These are phyloP conservation scores for Melampsora larici-populina DNA, from an alignment of 1,284 basidiomycete genomes.

Conservation along the genomic window DNA sequence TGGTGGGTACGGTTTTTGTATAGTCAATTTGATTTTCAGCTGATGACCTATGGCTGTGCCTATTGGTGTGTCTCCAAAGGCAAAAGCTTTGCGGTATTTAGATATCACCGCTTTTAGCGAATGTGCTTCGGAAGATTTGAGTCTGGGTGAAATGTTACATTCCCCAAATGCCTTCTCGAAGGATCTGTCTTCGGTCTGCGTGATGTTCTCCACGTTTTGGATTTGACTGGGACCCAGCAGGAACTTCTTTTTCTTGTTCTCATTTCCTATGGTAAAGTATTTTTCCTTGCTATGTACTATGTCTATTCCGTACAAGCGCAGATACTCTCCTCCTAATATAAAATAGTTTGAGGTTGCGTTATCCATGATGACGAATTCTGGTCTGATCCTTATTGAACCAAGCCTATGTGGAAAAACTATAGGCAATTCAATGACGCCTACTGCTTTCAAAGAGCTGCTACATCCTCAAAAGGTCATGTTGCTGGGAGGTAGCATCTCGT, in stretches of 20 bases:
- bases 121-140: no score
- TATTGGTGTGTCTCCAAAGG: no score
- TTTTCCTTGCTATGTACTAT: not conserved
- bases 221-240: not conserved
- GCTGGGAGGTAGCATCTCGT: not conserved
- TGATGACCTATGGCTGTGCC: conserved; percentile 11
- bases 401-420: not conserved
- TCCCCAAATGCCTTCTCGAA: not conserved
- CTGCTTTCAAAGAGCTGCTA: not conserved
- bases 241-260: not conserved
- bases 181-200: not conserved
- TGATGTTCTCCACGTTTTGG: not conserved
- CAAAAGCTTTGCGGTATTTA: no score
- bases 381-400: not conserved
- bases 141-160: no score
- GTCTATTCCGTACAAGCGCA: not conserved
- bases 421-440: not conserved
- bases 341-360: no score
- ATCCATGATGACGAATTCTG: not conserved
- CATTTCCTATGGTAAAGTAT: not conserved
- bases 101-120: no score
- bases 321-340: no score
- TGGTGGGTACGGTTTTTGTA: conserved; percentile 11
- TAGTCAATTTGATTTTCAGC: not conserved
- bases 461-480: not conserved